These are phyloP conservation scores for Apiospora koreana DNA, from an alignment of 2,329 filamentous ascomycete species.

Conservation along the genomic window DNA sequence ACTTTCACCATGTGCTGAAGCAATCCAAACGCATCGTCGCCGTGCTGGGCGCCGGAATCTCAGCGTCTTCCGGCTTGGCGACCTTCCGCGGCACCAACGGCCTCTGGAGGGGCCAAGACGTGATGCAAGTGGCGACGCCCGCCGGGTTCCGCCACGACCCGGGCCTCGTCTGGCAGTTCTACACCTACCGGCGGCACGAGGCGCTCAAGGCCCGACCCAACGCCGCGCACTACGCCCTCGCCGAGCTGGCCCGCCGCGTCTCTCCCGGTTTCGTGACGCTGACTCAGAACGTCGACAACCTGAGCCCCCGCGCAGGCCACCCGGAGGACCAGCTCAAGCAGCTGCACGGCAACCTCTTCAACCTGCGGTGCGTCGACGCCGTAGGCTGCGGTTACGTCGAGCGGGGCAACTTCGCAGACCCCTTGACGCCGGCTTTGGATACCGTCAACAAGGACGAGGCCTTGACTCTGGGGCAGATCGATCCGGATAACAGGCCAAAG, in stretches of 20 bases:
- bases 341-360: constrained; percentile 65
- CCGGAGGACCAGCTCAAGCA: constrained; percentile 58
- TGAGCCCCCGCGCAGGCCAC: constrained; percentile 59
- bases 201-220: constrained; percentile 64
- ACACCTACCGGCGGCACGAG: constrained; percentile 65
- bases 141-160: constrained; percentile 61
- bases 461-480: constrained; percentile 16
- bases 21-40: constrained; percentile 31
- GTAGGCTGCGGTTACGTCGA: constrained; percentile 57
- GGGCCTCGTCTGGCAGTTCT: constrained; percentile 72
- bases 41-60: constrained; percentile 34
- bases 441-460: constrained; percentile 47
- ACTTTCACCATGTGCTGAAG: constrained; percentile 21
- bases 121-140: constrained; percentile 60
- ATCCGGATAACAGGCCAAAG: constrained; percentile 14
- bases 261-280: constrained; percentile 55
- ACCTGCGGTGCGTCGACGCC: constrained; percentile 60
- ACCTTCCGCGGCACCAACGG: constrained; percentile 68
- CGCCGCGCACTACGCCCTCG: constrained; percentile 63
- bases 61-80: constrained; percentile 34
- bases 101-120: constrained; percentile 64
- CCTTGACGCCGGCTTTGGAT: constrained; percentile 61
- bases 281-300: constrained; percentile 67
- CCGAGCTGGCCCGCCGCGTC: constrained; percentile 57
- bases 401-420: constrained; percentile 60